phyloP scores from a whole-genome alignment of 192 early-diverging fungal species.

The Gryganskiella cystojenkinii region DNA sequence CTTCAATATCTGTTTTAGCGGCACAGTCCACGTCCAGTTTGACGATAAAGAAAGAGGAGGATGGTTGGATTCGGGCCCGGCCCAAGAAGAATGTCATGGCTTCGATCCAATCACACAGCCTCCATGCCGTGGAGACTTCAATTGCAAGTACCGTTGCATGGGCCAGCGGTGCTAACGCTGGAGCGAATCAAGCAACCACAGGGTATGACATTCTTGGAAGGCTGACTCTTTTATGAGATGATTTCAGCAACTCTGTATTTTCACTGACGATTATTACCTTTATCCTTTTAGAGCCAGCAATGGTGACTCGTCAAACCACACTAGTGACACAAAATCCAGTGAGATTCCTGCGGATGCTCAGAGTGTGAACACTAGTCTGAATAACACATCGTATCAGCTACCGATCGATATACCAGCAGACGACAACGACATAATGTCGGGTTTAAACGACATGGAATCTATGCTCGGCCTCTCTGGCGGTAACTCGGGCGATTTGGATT shows the following conservation, averaged over 20 bases:
- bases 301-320: conserved; percentile 10
- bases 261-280: too few relatives aligned
- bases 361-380: conserved; percentile 9
- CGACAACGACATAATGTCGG: conserved; percentile 27
- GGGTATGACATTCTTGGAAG: background rate
- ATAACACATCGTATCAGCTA: conserved; percentile 24
- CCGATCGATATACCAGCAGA: conserved; percentile 36
- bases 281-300: background rate
- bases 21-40: background rate
- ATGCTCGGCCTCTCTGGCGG: conserved; percentile 37
- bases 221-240: background rate
- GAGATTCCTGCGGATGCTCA: conserved; percentile 9
- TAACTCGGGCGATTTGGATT: conserved; percentile 39
- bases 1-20: background rate
- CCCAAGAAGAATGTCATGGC: conserved; percentile 14
- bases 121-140: background rate
- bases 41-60: conserved; percentile 3
- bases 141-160: too few relatives aligned
- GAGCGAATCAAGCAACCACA: background rate
- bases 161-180: background rate
- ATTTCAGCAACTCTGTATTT: background rate
- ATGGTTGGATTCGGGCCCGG: conserved; percentile 41
- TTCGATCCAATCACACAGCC: conserved; percentile 5
- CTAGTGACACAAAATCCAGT: background rate
- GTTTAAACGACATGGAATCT: conserved; percentile 33